Conservation (phyloP, 2,329 filamentous ascomycete genomes). For the Paecilomyces sp. region DNA sequence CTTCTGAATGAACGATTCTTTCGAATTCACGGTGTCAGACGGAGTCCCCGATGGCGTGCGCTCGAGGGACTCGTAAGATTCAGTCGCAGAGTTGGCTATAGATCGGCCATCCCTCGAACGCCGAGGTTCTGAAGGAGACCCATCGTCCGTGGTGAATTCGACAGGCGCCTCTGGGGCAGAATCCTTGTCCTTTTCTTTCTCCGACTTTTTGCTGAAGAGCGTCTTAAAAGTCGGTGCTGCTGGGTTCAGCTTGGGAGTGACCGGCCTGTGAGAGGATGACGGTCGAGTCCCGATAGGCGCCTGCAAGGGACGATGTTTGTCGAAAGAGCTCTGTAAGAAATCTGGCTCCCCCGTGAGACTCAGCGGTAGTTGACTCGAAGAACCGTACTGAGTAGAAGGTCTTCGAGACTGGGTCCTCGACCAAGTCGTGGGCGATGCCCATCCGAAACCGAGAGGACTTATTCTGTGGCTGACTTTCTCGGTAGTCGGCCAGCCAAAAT, state of each 20-base stretch:
- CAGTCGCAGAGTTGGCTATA: conserved; percentile 37
- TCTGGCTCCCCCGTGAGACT: conserved; percentile 47
- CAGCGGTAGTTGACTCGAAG: conserved; percentile 55
- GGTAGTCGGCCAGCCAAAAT: conserved; percentile 59
- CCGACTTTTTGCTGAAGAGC: conserved; percentile 51
- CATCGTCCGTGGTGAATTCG: conserved; percentile 27
- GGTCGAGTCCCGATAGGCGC: conserved; percentile 75
- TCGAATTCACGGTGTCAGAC: conserved; percentile 32
- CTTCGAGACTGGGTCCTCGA: conserved; percentile 71
- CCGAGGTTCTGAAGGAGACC: conserved; percentile 38
- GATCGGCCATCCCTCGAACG: conserved; percentile 38
- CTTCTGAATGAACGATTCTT: conserved; percentile 46
- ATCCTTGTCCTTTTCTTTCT: conserved; percentile 36
- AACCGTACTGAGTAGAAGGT: conserved; percentile 71
- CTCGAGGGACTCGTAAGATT: conserved; percentile 43
- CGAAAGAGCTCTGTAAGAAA: conserved; percentile 41
- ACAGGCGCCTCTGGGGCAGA: conserved; percentile 13
- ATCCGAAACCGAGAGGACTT: conserved; percentile 47
- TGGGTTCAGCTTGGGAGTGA: conserved; percentile 67
- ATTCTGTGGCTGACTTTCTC: conserved; percentile 49
- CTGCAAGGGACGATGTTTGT: conserved; percentile 46
- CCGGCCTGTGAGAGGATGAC: conserved; percentile 47
- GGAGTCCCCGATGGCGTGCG: conserved; percentile 37
- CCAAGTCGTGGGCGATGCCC: conserved; percentile 54
- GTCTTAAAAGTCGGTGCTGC: conserved; percentile 81